Evolutionary conservation across 2,329 filamentous ascomycete species (phyloP).

Genomic region (Phialemoniopsis sp.): DNA sequence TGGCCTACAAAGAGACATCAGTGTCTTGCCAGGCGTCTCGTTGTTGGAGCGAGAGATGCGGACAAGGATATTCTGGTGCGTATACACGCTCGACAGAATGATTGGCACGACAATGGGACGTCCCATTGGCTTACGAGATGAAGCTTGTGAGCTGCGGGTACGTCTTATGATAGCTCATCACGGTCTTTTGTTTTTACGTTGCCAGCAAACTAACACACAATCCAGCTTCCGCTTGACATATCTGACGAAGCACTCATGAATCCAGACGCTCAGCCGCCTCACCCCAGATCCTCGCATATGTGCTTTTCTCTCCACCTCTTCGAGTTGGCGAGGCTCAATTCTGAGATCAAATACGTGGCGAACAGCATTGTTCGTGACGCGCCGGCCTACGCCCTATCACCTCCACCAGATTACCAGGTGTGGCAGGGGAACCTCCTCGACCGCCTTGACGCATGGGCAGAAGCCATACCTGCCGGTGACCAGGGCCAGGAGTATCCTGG

Average conservation of each 20-base stretch:
- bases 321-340: conserved; percentile 41
- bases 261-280: conserved; percentile 11
- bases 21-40: conserved; percentile 33
- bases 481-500: conserved; percentile 15
- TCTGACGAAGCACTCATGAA: background rate
- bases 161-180: too few relatives aligned
- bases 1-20: conserved; percentile 45
- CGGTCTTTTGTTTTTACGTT: too few relatives aligned
- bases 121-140: conserved; percentile 49
- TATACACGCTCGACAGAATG: conserved; percentile 45
- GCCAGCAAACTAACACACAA: too few relatives aligned
- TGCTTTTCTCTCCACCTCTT: conserved; percentile 44
- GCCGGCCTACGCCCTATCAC: conserved; percentile 43
- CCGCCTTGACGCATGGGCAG: conserved; percentile 33
- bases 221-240: too few relatives aligned
- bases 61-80: conserved; percentile 51
- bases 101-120: conserved; percentile 53
- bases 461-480: conserved; percentile 22
- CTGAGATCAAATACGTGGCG: conserved; percentile 53
- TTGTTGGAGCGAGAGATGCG: conserved; percentile 47
- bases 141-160: conserved; percentile 48
- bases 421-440: conserved; percentile 41
- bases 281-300: conserved; percentile 17
- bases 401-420: conserved; percentile 33
- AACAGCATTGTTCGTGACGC: conserved; percentile 44